A percentile compares a stretch with the other conserved stretches of the same genome.
Conservation (phyloP, 805 yeast species). For the Candida wancherniae region DNA sequence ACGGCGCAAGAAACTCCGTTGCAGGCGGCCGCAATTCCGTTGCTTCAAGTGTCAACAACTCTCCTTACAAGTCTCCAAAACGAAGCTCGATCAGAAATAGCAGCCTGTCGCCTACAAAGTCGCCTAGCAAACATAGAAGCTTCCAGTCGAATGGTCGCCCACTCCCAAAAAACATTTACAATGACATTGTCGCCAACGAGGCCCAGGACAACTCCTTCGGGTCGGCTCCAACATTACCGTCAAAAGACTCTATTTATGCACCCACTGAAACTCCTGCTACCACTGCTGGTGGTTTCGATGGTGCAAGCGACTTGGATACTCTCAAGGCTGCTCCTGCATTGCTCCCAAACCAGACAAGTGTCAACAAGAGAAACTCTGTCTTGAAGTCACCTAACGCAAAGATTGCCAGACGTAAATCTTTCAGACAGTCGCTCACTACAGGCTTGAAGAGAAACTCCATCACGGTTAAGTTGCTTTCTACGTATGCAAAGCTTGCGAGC, state of each 20-base stretch:
- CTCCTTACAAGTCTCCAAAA: conserved; percentile 24
- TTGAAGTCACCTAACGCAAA: conserved; percentile 17
- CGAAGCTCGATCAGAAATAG: conserved; percentile 7
- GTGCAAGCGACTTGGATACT: conserved; percentile 20
- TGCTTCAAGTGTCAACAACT: conserved; percentile 31
- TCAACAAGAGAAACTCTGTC: conserved; percentile 26
- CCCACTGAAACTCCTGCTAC: conserved; percentile 11
- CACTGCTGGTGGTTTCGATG: conserved; percentile 8
- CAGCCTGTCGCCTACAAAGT: conserved; percentile 14
- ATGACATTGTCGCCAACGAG: conserved; percentile 32
- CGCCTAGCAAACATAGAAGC: conserved; percentile 19
- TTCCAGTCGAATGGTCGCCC: conserved; percentile 21
- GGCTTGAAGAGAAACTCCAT: conserved; percentile 64
- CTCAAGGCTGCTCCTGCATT: conserved; percentile 23
- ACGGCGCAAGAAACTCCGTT: conserved; percentile 20
- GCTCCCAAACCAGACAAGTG: conserved; percentile 5
- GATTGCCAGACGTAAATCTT: conserved; percentile 31
- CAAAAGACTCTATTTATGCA: conserved; percentile 29
- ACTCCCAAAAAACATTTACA: conserved; percentile 40
- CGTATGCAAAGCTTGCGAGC: conserved; percentile 65
- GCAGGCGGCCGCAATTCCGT: conserved; percentile 22
- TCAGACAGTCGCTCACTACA: conserved; percentile 37
- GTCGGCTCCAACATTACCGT: conserved; percentile 38
- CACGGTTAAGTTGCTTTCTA: conserved; percentile 63
- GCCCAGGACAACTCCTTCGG: conserved; percentile 12